Conservation (phyloP, 805 yeast species). For the Spathaspora sp. region DNA sequence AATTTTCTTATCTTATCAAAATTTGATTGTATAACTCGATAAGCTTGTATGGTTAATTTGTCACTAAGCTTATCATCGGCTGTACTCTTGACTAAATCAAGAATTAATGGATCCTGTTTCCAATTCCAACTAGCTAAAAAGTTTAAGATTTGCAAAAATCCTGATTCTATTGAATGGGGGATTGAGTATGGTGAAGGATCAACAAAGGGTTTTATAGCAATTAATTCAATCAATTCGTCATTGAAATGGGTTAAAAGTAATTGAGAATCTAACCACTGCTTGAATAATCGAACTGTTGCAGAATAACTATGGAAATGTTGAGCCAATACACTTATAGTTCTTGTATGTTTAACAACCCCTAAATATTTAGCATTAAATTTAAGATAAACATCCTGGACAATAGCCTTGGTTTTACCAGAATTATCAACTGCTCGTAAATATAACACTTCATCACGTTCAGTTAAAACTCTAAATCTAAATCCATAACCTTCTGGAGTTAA, state of each 20-base stretch:
- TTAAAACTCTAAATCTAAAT: constrained; percentile 68
- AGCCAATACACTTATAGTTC: constrained; percentile 68
- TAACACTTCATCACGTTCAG: constrained; percentile 79
- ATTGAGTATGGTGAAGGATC: constrained; percentile 81
- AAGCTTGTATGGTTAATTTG: constrained; percentile 55
- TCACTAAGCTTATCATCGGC: constrained; percentile 49
- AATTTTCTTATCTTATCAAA: constrained; percentile 65
- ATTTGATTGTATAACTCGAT: constrained; percentile 58
- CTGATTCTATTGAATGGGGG: constrained; percentile 78
- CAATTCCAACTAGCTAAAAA: constrained; percentile 88
- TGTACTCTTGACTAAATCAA: constrained; percentile 61
- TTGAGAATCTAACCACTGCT: constrained; percentile 87
- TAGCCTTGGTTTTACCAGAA: constrained; percentile 56
- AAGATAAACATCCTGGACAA: constrained; percentile 58
- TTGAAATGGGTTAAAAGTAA: constrained; percentile 64
- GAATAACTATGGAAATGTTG: constrained; percentile 71
- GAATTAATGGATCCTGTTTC: constrained; percentile 80
- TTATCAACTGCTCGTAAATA: constrained; percentile 70
- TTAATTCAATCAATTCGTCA: constrained; percentile 78
- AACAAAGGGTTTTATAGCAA: constrained; percentile 80
- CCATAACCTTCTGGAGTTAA: constrained; percentile 90
- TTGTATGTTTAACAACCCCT: constrained; percentile 73
- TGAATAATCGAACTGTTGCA: constrained; percentile 79
- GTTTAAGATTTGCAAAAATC: constrained; percentile 69
- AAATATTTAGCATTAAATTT: constrained; percentile 63